Base-by-base conservation (phyloP, 164 flowering plant species). In the Piper longum region DNA sequence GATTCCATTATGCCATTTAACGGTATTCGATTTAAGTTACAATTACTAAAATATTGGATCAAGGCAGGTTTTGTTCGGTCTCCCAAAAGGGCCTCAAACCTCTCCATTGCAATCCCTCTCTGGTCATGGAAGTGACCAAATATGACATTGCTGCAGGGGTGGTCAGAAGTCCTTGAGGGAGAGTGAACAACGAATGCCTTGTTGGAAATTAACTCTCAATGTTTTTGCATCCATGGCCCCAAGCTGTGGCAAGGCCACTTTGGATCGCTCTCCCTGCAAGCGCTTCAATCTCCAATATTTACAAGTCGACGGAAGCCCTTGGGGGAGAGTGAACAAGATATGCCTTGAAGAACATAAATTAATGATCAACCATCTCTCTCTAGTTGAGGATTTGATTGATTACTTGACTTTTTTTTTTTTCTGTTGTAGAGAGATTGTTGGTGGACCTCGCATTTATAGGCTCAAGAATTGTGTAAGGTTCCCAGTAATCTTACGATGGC, bases 111-210 rank as follows among this genome's bases (percentile, higher is more conserved):
- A 3, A 48, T 9, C 48, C 11, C 52, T 14, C 52, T 14, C 52
- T 5, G 8, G 11, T 2, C 4, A 16, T 4, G 8, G 40, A 7
- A 16, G 7, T 18, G 4, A 5, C n/a, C 6, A 12, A 48, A 16
- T 16, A 61, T 14, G 16, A 7, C 16, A 9, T 6, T 4, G 18
- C 16, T 48, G 43, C 39, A 19, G 19, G 16, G 64, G 12, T 39
- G 65, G 8, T 43, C 44, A 16, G 52, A 63, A 63, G 66, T 59
- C 59, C 66, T 55, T 63, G 52, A 63, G 66, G 59, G 66, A 63
- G 65, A 63, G 66, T 3, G 59, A 63, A 17, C 66, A 63, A 41
- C 6, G 59, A 55, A 55, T 12, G 52, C 59, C 52, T 54, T 55
- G 59, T 55, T 26, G 12, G 11, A 48, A 48, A 9, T 48, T 9